Conservation (phyloP, 495 filamentous ascomycete genomes). For the Trichoderma gamsii region DNA sequence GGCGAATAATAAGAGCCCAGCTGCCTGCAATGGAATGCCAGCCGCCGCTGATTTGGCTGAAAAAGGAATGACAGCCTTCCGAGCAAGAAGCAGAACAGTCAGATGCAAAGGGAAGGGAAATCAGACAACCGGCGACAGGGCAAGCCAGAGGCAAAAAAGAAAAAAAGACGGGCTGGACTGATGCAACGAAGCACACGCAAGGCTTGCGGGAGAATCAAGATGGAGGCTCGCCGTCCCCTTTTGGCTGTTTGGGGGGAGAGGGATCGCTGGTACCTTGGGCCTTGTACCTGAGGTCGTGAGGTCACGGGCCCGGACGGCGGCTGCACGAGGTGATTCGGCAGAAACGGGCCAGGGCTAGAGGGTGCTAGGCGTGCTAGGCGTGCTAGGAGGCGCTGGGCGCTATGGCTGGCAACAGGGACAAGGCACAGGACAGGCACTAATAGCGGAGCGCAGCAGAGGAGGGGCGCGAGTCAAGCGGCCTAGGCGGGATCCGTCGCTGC, state of each 20-base stretch:
- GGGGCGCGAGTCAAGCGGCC: conserved; percentile 8
- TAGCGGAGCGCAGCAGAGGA: not conserved
- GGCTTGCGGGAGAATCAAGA: conserved; percentile 4
- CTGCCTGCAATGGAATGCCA: conserved; percentile 7
- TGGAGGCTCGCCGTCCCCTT: not conserved
- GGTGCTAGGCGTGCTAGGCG: not conserved
- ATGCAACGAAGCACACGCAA: conserved; percentile 13
- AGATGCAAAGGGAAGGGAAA: conserved; percentile 1
- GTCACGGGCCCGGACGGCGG: not conserved
- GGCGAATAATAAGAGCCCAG: conserved; percentile 1
- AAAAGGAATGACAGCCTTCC: conserved; percentile 13
- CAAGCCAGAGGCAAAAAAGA: not conserved
- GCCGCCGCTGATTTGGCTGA: conserved; percentile 10
- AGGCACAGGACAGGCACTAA: not conserved
- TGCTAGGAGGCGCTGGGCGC: not conserved
- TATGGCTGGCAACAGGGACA: not conserved
- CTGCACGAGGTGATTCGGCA: conserved; percentile 1
- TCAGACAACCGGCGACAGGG: conserved; percentile 8
- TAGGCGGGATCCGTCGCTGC: conserved; percentile 1
- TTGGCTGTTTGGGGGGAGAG: not conserved
- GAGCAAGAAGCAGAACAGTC: not conserved
- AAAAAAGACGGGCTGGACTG: not conserved
- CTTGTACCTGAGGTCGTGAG: conserved; percentile 13
- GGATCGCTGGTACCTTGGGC: not conserved
- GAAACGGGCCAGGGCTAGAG: not conserved